Conservation (phyloP, 257 asterid genomes). For the Cruciata laevipes region DNA sequence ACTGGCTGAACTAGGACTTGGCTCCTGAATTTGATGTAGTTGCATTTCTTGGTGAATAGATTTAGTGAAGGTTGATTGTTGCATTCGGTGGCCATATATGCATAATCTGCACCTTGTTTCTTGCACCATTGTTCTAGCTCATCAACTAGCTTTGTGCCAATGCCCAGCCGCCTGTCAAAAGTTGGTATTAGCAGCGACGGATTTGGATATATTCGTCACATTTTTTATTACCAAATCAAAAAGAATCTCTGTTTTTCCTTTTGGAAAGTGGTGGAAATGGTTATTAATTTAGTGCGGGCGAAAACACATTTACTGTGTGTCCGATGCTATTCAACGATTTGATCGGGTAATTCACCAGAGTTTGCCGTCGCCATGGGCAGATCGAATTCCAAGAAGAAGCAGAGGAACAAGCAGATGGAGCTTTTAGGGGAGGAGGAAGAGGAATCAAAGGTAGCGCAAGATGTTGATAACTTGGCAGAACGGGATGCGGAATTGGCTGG, state of each 20-base stretch:
- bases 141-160: conserved; percentile 58
- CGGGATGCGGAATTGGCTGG: too few relatives aligned
- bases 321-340: too few relatives aligned
- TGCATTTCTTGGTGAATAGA: conserved; percentile 49
- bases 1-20: conserved; percentile 77
- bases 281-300: not conserved
- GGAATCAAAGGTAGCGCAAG: too few relatives aligned
- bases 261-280: not conserved
- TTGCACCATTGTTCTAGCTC: conserved; percentile 55
- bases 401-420: too few relatives aligned
- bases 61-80: conserved; percentile 57
- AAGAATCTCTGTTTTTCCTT: not conserved
- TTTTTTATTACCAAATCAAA: not conserved
- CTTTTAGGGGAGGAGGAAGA: too few relatives aligned
- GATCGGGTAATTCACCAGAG: too few relatives aligned
- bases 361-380: too few relatives aligned
- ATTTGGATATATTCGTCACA: too few relatives aligned
- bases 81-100: conserved; percentile 81
- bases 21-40: conserved; percentile 57
- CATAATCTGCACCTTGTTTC: conserved; percentile 53
- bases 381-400: too few relatives aligned
- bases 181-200: too few relatives aligned
- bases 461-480: too few relatives aligned
- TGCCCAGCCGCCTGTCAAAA: conserved; percentile 66
- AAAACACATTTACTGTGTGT: too few relatives aligned